Evolutionary conservation across 768 basidiomycete genomes (phyloP), one percentile per base, ranked within the genome.

Genomic region (Phanerochaete carnosa): DNA sequence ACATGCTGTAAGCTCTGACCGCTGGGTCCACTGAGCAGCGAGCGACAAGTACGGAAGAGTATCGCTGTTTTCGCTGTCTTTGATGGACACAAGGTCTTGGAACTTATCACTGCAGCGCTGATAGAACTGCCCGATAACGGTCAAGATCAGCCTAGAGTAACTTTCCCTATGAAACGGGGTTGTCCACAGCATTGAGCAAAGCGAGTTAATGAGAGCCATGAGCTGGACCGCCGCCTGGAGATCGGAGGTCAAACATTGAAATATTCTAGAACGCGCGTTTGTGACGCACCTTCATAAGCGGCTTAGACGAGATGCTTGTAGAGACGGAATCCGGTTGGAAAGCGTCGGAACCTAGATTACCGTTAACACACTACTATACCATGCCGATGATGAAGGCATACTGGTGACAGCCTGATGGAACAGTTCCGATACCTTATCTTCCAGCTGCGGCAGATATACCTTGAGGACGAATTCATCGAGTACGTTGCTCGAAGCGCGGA

Each of bases 111-210:
- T 94, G 65, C 94, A 98, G 28, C 90, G 85, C 70, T 97, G 94
- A 68, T 98, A 97, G 70, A 96, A 97, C 72, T 97, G 95, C 43
- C 96, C 94, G 59, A 98, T 90, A 57, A 98, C 90, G 16, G 90
- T 88, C 32, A 98, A 83, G 59, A 98, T 95, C 30, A 98, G 79
- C n/a, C 94, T 85, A 19, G 93, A 88, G 71, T 98, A 97, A 70
- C 89, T 95, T 73, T 98, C 96, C 62, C 89, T 83, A 69, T 98
- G 96, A 75, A 98, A 98, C 0, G 95, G 95, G 19, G 92, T 94
- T 5, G 86, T 88, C 59, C 87, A 83, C 22, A 97, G 83, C 94
- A 98, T 96, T 8, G 85, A 81, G 67, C 94, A 96, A 5, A 98
- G 77, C 0, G 92, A 95, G 67, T 95, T 95, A 68, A 96, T 89